Base-by-base conservation (phyloP, 192 early-diverging fungal species). In the Podila verticillata region DNA sequence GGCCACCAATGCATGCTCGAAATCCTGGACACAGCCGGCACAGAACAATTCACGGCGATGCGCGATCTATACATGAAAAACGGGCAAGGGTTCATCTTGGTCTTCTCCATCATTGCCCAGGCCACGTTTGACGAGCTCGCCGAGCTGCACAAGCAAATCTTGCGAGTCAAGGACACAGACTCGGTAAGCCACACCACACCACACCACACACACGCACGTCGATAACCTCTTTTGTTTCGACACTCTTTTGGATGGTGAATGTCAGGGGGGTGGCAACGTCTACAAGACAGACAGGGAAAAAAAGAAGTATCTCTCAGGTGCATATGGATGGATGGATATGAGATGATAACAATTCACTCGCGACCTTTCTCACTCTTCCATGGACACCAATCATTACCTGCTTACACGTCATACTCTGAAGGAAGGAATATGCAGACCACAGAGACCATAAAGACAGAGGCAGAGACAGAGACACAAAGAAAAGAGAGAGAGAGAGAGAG, bases 21-120 rank as follows among this genome's bases (percentile, higher is more conserved):
- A 69, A 90, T 97, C 49, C 89, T 97, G 26, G 96, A 97, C 87
- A 96, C 95, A n/a, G 96, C 96, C 8, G 96, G 96, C 49, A 88
- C 85, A 24, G 87, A 88, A 72, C 87, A 86, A 68, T 88, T 88
- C 61, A 84, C 87, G 20, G 90, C 88, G 5, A 91, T 92, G 91
- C 88, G 89, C 48, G 94, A 95, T 85, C 88, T 96, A 57, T 96
- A 98, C 71, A 96, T 98, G 88, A 94, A 95, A 51, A 90, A 91
- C 49, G 96, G 96, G 13, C 90, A 97, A 72, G 95, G 96, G 15
- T 97, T 97, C 75, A 87, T 97, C 29, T 80, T 94, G 24, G 94
- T 96, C 10, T 96, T 95, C 77, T 90, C 91, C 59, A 93, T 97
- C 72, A 92, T 87, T 44, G 90, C 89, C 34, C 83, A 86, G 26